Evolutionary conservation across 1,284 basidiomycete species (phyloP), one percentile per base, ranked within the genome.

Genomic region (Trametes sp.): DNA sequence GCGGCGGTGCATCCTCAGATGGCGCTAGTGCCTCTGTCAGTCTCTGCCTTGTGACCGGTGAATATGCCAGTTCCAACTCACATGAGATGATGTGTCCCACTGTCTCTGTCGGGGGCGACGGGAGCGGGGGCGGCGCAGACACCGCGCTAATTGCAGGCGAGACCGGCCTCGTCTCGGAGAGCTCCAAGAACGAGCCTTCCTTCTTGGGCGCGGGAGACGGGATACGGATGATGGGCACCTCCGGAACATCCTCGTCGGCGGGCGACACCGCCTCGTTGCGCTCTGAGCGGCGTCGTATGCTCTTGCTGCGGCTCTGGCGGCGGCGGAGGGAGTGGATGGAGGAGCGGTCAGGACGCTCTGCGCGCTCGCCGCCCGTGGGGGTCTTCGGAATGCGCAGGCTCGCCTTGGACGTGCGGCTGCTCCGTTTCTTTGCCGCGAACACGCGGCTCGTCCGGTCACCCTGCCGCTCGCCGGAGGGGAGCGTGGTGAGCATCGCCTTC

Each of bases 391-490:
- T 73, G 1, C 88, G 82, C 29, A 90, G 75, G 67, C 84, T 87
- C 36, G 84, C 81, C 67, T 86, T 83, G 13, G 86, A 87, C 11
- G 83, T 77, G 21, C 87, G 82, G 57, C 80, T 74, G 70, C 85
- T 87, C 38, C 87, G 80, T 66, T 79, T 85, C 62, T 83, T 82
- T 10, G 88, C 88, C 3, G 88, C 85, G 35, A 79, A 79, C 13
- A 89, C 83, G 6, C 81, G 77, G 57, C 78, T 72, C 36, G 69
- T 58, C 16, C 71, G 66, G 50, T 72, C 72, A 16, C 60, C 60
- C 26, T 49, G 60, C 8, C 28, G 54, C 26, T 44, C 61, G 28
- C 64, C 65, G 42, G n/a, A 16, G 3, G 67, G 61, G 14, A 71
- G 52, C 45, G 67, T 69, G 7, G 73, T 72, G 38, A 76, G 63